These are phyloP conservation scores for Phytophthora boehmeriae DNA, from an alignment of 352 stramenopile species.

Conservation along the genomic window DNA sequence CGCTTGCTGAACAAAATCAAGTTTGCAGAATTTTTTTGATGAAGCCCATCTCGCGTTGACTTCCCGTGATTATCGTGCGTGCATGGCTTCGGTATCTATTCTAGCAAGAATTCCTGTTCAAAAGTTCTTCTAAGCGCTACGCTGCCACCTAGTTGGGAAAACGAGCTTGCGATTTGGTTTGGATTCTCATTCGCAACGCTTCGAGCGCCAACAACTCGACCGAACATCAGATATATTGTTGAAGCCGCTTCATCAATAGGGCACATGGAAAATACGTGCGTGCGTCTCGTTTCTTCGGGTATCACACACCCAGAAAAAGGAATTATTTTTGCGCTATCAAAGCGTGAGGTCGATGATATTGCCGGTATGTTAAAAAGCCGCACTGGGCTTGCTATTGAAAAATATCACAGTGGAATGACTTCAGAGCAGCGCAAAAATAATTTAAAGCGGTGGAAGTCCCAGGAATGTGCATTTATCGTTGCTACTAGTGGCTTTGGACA, in stretches of 20 bases:
- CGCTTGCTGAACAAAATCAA: not conserved
- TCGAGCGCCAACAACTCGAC: not conserved
- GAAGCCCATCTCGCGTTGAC: not conserved
- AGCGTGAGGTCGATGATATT: not conserved
- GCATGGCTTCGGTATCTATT: not conserved
- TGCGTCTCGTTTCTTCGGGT: not conserved
- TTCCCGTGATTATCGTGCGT: not conserved
- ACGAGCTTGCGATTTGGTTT: not conserved
- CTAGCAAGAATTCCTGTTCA: not conserved
- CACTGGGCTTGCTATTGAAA: not conserved
- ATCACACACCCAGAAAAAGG: not conserved
- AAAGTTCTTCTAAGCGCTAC: not conserved
- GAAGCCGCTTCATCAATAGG: not conserved
- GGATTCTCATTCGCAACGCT: not conserved
- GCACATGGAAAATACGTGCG: not conserved
- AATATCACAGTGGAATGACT: not conserved
- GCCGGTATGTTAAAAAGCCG: not conserved
- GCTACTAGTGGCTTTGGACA: not conserved
- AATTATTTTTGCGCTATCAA: not conserved
- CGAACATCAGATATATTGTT: not conserved
- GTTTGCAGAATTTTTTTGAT: not conserved
- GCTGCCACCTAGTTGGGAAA: not conserved
- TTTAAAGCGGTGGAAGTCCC: not conserved
- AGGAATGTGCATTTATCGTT: not conserved
- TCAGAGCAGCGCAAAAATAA: not conserved